Evolutionary conservation across 345 rosid genomes (phyloP), one percentile per base, ranked within the genome.

Genomic region (Abelmoschus esculentus): DNA sequence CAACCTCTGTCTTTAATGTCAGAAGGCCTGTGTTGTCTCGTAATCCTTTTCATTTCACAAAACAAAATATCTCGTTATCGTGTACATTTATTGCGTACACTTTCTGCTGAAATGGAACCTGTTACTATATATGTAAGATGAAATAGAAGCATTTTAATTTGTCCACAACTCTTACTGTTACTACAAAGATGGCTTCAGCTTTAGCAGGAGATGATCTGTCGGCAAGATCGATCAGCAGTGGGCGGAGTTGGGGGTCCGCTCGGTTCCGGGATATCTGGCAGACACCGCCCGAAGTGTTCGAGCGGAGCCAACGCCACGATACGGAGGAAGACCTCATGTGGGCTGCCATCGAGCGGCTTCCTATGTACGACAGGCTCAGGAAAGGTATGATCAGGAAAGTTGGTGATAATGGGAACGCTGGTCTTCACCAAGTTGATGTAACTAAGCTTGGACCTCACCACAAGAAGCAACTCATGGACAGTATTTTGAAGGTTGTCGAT

Each of bases 311-410:
- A 15, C 72, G 75, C 58, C 32, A 82, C 7, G 83, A 88, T 15
- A 95, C 89, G 38, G 91, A 87, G 75, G 84, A 83, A 82, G 96
- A 90, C 77, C 95, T 92, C 42, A 77, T 80, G 74, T 90, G 98
- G 98, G 96, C 96, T n/a, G 96, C 96, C 31, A 79, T 90, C n/a
- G 96, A 92, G 80, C 81, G 96, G 26, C 75, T 92, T 5, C 98
- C 98, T 38, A 90, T 92, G 28, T 85, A 74, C 68, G 96, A 88
- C 63, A 76, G 98, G 70, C 18, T 90, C 72, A 65, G 87, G 62
- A 92, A 80, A 66, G 90, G 93, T 58, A 56, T 92, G 86, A 34
- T 92, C 31, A 78, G 63, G 38, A 83, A 81, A 1, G 84, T 82
- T 17, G 80, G 73, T 19, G 88, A 73, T 7, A 75, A 84, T 60